phyloP scores from a whole-genome alignment of 768 basidiomycete genomes.

The Hygrophorus pudorinus region DNA sequence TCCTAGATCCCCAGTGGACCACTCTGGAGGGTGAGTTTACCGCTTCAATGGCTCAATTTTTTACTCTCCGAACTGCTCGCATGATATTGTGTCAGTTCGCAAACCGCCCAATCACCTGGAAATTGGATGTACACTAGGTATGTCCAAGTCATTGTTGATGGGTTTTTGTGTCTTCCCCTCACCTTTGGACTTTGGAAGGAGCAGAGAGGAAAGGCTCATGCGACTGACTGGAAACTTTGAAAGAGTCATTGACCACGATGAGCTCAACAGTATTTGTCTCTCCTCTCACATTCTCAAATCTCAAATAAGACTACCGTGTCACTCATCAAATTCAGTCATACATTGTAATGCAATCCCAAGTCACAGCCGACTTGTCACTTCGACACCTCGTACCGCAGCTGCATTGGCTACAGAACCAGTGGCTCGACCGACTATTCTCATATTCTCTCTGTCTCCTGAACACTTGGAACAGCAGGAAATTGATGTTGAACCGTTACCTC shows the following conservation, averaged over 20 bases:
- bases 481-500: slow-evolving; percentile 48
- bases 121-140: slow-evolving; percentile 31
- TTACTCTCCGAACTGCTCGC: too few species aligned
- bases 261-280: neutral
- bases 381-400: neutral
- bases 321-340: neutral
- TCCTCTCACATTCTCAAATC: neutral
- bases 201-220: slow-evolving; percentile 51
- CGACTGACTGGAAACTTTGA: too few species aligned
- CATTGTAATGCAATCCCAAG: too few species aligned
- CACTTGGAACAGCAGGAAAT: slow-evolving; percentile 54
- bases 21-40: too few species aligned
- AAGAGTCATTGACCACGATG: neutral
- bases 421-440: slow-evolving; percentile 32
- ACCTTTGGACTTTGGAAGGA: slow-evolving; percentile 27
- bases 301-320: neutral
- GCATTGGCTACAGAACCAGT: neutral
- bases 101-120: too few species aligned
- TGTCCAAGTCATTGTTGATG: slow-evolving; percentile 54
- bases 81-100: too few species aligned
- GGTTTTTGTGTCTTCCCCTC: slow-evolving; percentile 15
- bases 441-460: slow-evolving; percentile 39
- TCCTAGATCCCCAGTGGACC: too few species aligned
- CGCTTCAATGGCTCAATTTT: too few species aligned
- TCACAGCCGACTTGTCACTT: neutral